phyloP scores from a whole-genome alignment of 2,329 filamentous ascomycete species.

The Emericellopsis atlantica region DNA sequence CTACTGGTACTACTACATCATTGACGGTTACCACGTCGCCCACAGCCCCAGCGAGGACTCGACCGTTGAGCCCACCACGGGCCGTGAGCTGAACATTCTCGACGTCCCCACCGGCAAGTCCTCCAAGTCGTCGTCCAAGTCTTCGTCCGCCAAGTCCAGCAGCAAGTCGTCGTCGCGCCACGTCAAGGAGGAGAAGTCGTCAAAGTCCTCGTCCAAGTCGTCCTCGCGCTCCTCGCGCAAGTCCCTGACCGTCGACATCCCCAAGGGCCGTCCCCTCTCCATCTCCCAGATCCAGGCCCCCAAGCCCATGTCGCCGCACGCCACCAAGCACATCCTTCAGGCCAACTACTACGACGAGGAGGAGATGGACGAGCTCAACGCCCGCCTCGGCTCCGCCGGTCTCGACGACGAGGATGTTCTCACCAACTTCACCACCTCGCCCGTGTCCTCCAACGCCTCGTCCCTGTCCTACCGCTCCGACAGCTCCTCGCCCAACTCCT shows the following conservation, averaged over 20 bases:
- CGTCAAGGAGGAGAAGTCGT: slow-evolving; percentile 21
- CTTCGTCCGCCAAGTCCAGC: slow-evolving; percentile 19
- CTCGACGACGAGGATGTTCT: slow-evolving; percentile 45
- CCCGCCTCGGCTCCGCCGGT: slow-evolving; percentile 54
- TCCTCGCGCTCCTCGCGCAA: slow-evolving; percentile 30
- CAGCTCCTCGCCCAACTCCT: slow-evolving; percentile 62
- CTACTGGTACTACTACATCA: slow-evolving; percentile 99
- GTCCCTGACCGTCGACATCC: slow-evolving; percentile 52
- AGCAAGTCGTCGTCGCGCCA: slow-evolving; percentile 17
- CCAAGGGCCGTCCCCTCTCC: slow-evolving; percentile 80
- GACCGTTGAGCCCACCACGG: slow-evolving; percentile 89
- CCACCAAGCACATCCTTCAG: slow-evolving; percentile 77
- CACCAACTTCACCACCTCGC: slow-evolving; percentile 41
- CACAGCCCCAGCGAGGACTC: slow-evolving; percentile 87
- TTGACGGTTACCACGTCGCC: slow-evolving; percentile 95
- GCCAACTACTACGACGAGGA: slow-evolving; percentile 62
- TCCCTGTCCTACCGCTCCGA: slow-evolving; percentile 61
- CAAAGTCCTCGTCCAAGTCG: slow-evolving; percentile 29
- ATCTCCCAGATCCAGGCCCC: slow-evolving; percentile 83
- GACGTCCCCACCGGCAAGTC: slow-evolving; percentile 56
- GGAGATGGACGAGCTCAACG: slow-evolving; percentile 66
- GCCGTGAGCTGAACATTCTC: slow-evolving; percentile 94
- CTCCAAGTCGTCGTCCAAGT: slow-evolving; percentile 29
- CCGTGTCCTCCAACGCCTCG: slow-evolving; percentile 57
- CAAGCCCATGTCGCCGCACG: slow-evolving; percentile 77